Evolutionary conservation across 1,284 basidiomycete genomes (phyloP).

Genomic region (Veloboletus limbatus): DNA sequence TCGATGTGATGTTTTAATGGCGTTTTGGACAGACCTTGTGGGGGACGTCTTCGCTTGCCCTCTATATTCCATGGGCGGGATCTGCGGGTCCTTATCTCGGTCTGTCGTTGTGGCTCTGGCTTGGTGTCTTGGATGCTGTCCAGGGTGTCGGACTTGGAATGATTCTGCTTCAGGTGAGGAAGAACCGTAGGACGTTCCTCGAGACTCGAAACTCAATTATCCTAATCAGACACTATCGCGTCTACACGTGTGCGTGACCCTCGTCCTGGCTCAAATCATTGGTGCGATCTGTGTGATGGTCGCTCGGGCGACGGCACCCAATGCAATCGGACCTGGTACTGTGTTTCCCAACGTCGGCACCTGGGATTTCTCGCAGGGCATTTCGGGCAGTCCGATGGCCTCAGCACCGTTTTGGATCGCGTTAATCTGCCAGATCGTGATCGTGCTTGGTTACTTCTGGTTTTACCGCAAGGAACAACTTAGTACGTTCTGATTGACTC

Average conservation of each 20-base stretch:
- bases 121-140: constrained; percentile 88
- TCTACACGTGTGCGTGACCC: constrained; percentile 87
- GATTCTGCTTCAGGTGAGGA: constrained; percentile 79
- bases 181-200: background rate
- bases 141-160: constrained; percentile 93
- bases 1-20: constrained; percentile 13
- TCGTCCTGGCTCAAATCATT: constrained; percentile 83
- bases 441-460: constrained; percentile 91
- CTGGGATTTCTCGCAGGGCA: constrained; percentile 77
- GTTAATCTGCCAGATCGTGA: constrained; percentile 73
- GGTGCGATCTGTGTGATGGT: constrained; percentile 82
- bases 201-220: constrained; percentile 5
- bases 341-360: constrained; percentile 91
- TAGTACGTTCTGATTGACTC: constrained; percentile 38
- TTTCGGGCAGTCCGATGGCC: constrained; percentile 74
- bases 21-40: constrained; percentile 61
- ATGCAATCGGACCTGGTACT: constrained; percentile 77
- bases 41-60: constrained; percentile 83
- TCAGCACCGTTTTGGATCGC: constrained; percentile 86
- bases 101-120: constrained; percentile 87
- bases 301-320: constrained; percentile 82
- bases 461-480: constrained; percentile 91
- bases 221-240: constrained; percentile 72
- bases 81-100: constrained; percentile 81
- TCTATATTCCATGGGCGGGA: constrained; percentile 92